These are phyloP conservation scores for Clohesyomyces aquaticus DNA, from an alignment of 495 filamentous ascomycete genomes.

Conservation along the genomic window DNA sequence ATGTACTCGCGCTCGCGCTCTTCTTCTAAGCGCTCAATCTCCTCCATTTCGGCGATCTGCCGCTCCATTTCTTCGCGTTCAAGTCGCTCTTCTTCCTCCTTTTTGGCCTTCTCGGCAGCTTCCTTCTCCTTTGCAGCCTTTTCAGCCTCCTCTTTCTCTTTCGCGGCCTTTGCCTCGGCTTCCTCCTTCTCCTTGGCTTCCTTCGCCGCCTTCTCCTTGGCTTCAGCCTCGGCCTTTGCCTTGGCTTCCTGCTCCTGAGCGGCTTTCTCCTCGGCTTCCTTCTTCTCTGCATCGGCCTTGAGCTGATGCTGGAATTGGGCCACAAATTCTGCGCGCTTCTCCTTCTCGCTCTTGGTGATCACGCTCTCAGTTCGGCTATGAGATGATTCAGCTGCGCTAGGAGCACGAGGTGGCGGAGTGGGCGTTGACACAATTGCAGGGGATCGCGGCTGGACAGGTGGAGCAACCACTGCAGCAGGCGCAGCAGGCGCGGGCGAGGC, in stretches of 20 bases:
- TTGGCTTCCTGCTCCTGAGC: conserved; percentile 55
- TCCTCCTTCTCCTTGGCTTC: conserved; percentile 40
- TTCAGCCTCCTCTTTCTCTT: conserved; percentile 41
- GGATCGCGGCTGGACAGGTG: conserved; percentile 40
- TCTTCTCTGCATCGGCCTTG: conserved; percentile 57
- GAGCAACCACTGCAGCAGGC: background rate
- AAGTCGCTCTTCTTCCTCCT: conserved; percentile 27
- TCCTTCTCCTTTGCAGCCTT: conserved; percentile 40
- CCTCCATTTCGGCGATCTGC: conserved; percentile 51
- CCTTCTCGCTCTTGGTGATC: conserved; percentile 66
- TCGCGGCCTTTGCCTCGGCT: conserved; percentile 52
- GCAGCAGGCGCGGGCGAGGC: conserved; percentile 55
- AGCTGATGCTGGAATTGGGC: conserved; percentile 63
- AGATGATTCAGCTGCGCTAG: conserved; percentile 55
- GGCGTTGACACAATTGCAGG: conserved; percentile 65
- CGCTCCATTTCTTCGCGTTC: conserved; percentile 49
- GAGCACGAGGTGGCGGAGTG: conserved; percentile 62
- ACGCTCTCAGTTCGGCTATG: conserved; percentile 65
- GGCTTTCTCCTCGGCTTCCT: conserved; percentile 47
- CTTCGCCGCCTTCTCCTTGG: conserved; percentile 40
- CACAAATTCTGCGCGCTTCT: conserved; percentile 63
- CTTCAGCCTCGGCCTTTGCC: conserved; percentile 50
- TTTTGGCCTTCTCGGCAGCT: conserved; percentile 29
- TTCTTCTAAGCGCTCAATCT: conserved; percentile 44
- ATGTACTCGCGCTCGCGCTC: conserved; percentile 46